phyloP scores from a whole-genome alignment of 108 stramenopile species.

The Fistulifera solaris region DNA sequence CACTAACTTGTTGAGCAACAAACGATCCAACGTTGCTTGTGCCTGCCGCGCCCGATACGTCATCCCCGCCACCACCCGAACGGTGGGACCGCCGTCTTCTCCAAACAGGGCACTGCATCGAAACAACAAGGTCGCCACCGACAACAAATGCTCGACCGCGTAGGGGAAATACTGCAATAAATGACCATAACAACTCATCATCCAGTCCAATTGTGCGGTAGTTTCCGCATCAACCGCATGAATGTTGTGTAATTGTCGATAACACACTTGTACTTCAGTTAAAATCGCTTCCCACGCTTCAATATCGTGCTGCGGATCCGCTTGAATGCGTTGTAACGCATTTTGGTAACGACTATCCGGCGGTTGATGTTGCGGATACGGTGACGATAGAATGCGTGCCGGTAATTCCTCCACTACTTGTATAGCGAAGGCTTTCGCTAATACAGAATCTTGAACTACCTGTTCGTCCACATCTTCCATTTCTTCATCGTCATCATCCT shows the following conservation, averaged over 20 bases:
- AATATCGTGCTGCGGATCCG: slow-evolving; percentile 50
- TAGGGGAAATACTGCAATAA: slow-evolving; percentile 72
- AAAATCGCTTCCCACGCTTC: slow-evolving; percentile 82
- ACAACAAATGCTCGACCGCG: slow-evolving; percentile 28
- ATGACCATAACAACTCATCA: slow-evolving; percentile 64
- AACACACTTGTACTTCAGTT: slow-evolving; percentile 59
- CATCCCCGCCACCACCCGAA: no score
- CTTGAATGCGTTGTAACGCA: slow-evolving; percentile 60
- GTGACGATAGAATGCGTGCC: slow-evolving; percentile 36
- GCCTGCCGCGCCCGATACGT: no score
- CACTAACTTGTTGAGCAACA: no score
- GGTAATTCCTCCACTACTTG: no score
- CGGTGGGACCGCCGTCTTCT: background rate
- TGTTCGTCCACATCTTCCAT: no score
- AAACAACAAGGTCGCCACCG: slow-evolving; percentile 39
- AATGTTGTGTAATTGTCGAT: slow-evolving; percentile 18
- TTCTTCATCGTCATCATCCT: no score
- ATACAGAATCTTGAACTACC: no score
- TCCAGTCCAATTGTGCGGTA: slow-evolving; percentile 64
- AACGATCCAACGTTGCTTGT: no score
- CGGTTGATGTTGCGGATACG: slow-evolving; percentile 74
- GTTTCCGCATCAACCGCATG: slow-evolving; percentile 30
- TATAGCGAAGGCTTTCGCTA: no score
- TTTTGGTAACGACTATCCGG: slow-evolving; percentile 69
- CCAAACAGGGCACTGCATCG: background rate